These are phyloP conservation scores for Termitomyces sp. DNA, from an alignment of 768 basidiomycete species.

Conservation along the genomic window DNA sequence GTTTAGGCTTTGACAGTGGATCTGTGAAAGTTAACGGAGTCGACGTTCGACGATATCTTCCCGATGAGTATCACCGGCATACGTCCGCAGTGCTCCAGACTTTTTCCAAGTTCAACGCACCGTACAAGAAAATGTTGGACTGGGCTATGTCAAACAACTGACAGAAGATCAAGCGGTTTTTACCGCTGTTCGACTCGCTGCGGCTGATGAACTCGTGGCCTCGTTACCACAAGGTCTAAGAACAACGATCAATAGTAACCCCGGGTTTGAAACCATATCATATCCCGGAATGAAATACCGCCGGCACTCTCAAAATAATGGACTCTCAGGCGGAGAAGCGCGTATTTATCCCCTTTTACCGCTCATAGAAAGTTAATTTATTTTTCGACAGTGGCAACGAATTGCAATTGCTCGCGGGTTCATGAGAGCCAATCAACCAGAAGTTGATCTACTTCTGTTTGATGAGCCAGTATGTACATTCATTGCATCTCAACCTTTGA, in stretches of 20 bases:
- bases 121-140: constrained; percentile 80
- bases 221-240: constrained; percentile 67
- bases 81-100: constrained; percentile 82
- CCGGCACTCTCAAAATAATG: constrained; percentile 43
- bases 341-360: constrained; percentile 13
- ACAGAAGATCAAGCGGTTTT: constrained; percentile 50
- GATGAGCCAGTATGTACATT: constrained; percentile 68
- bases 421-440: constrained; percentile 72
- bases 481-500: not conserved
- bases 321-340: constrained; percentile 84
- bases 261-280: constrained; percentile 50
- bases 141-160: constrained; percentile 68
- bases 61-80: constrained; percentile 68
- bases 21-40: constrained; percentile 63
- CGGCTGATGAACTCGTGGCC: constrained; percentile 61
- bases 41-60: constrained; percentile 60
- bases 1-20: constrained; percentile 68
- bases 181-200: constrained; percentile 65
- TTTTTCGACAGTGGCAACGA: constrained; percentile 65
- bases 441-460: constrained; percentile 75
- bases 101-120: constrained; percentile 79
- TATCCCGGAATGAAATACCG: constrained; percentile 33
- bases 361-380: not conserved
- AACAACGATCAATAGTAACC: constrained; percentile 64
- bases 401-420: constrained; percentile 85